These are phyloP conservation scores for Ophiosphaerella narmari DNA, from an alignment of 2,329 filamentous ascomycete genomes.

Conservation along the genomic window DNA sequence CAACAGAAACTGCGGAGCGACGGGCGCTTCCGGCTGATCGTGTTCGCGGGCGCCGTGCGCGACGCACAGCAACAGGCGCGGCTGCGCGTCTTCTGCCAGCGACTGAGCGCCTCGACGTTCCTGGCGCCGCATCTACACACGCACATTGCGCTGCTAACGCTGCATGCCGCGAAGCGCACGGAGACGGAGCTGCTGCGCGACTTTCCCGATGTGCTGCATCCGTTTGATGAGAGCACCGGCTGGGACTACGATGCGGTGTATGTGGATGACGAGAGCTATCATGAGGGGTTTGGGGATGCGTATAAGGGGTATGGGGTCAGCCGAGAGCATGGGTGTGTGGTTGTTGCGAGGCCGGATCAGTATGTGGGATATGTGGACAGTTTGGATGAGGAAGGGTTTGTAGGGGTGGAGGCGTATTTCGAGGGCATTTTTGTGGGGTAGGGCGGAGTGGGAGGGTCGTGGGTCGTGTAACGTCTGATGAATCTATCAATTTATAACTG, in stretches of 20 bases:
- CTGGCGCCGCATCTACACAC: conserved; percentile 53
- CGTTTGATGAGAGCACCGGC: conserved; percentile 46
- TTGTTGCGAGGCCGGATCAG: conserved; percentile 69
- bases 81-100: conserved; percentile 55
- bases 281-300: conserved; percentile 50
- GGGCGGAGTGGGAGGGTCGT: no score
- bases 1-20: conserved; percentile 62
- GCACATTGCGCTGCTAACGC: conserved; percentile 64
- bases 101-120: conserved; percentile 48
- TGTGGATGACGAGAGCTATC: conserved; percentile 53
- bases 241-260: conserved; percentile 53
- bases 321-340: conserved; percentile 58
- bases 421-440: conserved; percentile 28
- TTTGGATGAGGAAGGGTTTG: conserved; percentile 36
- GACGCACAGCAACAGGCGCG: conserved; percentile 49
- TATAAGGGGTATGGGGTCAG: conserved; percentile 66
- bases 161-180: conserved; percentile 60
- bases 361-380: conserved; percentile 60
- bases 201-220: conserved; percentile 51
- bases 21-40: conserved; percentile 62
- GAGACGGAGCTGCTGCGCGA: conserved; percentile 51
- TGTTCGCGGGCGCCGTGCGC: conserved; percentile 66
- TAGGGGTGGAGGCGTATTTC: conserved; percentile 40
- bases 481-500: no score
- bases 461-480: background rate